These are phyloP conservation scores for Shiraia sp. DNA, from an alignment of 2,329 filamentous ascomycete species.

Conservation along the genomic window DNA sequence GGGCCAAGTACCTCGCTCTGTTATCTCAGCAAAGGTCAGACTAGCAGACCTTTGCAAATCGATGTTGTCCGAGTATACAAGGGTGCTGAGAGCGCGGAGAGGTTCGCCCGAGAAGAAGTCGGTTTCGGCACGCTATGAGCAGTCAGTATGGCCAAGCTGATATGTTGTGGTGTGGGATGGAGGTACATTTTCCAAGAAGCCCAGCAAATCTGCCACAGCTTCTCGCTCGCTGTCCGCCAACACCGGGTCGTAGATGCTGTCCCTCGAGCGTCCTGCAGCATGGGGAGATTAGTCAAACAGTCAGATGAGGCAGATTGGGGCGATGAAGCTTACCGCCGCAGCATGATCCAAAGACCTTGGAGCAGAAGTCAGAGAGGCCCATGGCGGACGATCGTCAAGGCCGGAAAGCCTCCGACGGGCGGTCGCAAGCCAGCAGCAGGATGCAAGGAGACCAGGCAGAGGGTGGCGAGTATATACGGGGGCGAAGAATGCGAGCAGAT, in stretches of 20 bases:
- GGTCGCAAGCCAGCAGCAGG: constrained; percentile 10
- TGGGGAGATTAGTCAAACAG: constrained; percentile 20
- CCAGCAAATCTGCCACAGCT: constrained; percentile 91
- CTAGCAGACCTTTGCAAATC: constrained; percentile 96
- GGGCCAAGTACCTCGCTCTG: constrained; percentile 77
- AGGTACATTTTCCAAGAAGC: constrained; percentile 93
- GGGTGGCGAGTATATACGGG: neutral
- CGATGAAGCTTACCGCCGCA: constrained; percentile 40
- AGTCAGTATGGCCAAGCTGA: constrained; percentile 36
- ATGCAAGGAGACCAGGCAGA: constrained; percentile 1
- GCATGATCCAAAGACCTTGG: constrained; percentile 43
- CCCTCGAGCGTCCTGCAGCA: constrained; percentile 48
- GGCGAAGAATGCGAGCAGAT: constrained; percentile 3
- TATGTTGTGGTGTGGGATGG: constrained; percentile 4
- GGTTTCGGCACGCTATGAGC: constrained; percentile 80
- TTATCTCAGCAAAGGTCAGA: constrained; percentile 98
- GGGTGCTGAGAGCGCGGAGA: constrained; percentile 86
- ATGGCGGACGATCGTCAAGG: constrained; percentile 38
- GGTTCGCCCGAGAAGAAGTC: constrained; percentile 98
- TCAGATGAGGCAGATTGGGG: constrained; percentile 1
- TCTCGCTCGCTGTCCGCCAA: constrained; percentile 95
- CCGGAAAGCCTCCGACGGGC: constrained; percentile 24
- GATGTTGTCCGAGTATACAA: constrained; percentile 98
- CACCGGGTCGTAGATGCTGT: constrained; percentile 59
- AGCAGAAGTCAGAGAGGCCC: constrained; percentile 43